phyloP scores from a whole-genome alignment of 2,329 filamentous ascomycete genomes.

The Cercospora janseana region DNA sequence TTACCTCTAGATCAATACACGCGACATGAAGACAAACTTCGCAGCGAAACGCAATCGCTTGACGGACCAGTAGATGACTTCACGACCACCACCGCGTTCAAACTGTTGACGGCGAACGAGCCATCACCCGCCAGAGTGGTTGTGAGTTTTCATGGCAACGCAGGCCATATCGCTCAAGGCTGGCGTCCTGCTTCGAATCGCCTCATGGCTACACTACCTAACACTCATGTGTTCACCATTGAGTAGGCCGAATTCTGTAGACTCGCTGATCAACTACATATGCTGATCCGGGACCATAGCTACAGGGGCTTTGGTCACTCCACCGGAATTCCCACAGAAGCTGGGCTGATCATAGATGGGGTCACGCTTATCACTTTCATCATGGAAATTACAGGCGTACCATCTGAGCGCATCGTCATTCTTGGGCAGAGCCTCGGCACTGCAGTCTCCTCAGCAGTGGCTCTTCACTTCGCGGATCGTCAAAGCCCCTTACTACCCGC shows the following conservation, averaged over 20 bases:
- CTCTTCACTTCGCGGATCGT: constrained; percentile 61
- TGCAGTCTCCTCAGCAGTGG: constrained; percentile 72
- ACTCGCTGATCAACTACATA: not conserved
- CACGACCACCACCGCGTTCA: constrained; percentile 50
- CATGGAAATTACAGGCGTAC: constrained; percentile 61
- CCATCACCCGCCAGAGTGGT: constrained; percentile 52
- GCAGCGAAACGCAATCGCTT: constrained; percentile 44
- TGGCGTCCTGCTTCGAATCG: constrained; percentile 76
- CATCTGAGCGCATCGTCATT: constrained; percentile 71
- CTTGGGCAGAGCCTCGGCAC: constrained; percentile 88
- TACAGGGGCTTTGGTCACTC: constrained; percentile 86
- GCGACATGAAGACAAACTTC: constrained; percentile 64
- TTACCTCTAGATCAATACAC: constrained; percentile 75
- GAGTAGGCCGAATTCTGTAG: constrained; percentile 50
- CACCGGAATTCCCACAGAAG: constrained; percentile 75
- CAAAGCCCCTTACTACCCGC: constrained; percentile 22
- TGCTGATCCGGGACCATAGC: constrained; percentile 23
- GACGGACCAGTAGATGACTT: constrained; percentile 49
- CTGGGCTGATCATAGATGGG: constrained; percentile 77
- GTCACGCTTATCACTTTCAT: constrained; percentile 71
- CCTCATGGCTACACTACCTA: constrained; percentile 67
- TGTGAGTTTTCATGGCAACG: constrained; percentile 65
- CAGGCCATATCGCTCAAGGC: constrained; percentile 78
- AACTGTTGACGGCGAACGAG: constrained; percentile 51
- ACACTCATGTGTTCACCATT: constrained; percentile 78